Evolutionary conservation across 208 protist genomes (phyloP), one percentile per base, ranked within the genome.

Genomic region (Paratrypanosoma confusum): DNA sequence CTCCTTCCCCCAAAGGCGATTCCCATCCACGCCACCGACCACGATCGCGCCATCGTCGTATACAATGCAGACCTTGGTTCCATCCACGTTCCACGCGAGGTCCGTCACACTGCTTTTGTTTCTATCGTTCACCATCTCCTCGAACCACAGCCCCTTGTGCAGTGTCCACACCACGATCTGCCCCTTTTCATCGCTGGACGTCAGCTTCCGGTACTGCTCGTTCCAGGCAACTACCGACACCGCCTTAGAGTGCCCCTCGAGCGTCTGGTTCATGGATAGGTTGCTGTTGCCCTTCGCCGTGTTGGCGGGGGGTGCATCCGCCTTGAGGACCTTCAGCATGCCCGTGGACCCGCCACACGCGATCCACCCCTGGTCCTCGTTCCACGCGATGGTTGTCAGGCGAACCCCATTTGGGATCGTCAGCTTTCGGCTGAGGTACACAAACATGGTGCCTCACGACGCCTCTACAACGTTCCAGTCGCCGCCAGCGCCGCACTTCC

Each of bases 41-140:
- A 98, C 97, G 7, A 98, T 89, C 7, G 84, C 86, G 27, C 94
- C 93, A 54, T 97, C 95, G 39, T 94, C 93, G 67, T 98, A 98
- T 17, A 87, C 75, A 49, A 98, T 97, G 70, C 94, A 97, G 29
- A 98, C 96, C 36, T 93, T 88, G 39, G 93, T 81, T 6, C 96
- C 95, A 16, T 96, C 72, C 3, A 61, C 29, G 38, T 73, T 95
- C 95, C 96, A 98, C 33, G 68, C 41, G 48, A 98, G 77, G 50
- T 97, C 93, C 8, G 71, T 54, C 14, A 98, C 96, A 21, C 81
- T 75, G 42, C 69, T 85, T 48, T 94, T 88, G 59, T 97, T 94
- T 24, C 96, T 64, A 65, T 97, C 96, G 68, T 98, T 98, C 22
- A 97, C 91, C 96, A 98, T 98, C 64, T 98, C 95, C 73, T 98